A percentile compares a stretch with the other conserved stretches of the same genome.
Conservation (phyloP, 768 basidiomycete species). For the Rhizopogon vulgaris region DNA sequence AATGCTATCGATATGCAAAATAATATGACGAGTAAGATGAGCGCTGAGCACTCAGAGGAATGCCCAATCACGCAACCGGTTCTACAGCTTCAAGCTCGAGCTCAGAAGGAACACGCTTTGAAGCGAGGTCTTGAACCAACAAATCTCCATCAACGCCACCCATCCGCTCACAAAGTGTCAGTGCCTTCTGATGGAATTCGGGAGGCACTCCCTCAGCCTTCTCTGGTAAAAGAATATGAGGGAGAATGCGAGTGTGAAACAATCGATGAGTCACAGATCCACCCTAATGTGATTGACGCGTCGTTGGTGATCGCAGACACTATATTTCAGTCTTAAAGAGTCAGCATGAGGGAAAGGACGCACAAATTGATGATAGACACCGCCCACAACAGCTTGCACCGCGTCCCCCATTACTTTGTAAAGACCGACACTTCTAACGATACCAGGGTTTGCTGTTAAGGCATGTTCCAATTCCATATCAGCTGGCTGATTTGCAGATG, state of each 20-base stretch:
- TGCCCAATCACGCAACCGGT: constrained; percentile 15
- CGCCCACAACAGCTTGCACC: constrained; percentile 72
- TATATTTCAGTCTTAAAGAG: background rate
- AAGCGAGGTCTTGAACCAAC: background rate
- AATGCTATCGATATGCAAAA: background rate
- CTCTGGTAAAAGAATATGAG: constrained; percentile 23
- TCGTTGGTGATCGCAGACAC: background rate
- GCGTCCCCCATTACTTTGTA: constrained; percentile 76
- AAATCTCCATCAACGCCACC: constrained; percentile 23
- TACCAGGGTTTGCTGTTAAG: constrained; percentile 24
- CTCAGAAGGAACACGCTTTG: background rate
- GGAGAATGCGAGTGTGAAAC: constrained; percentile 31
- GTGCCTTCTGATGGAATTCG: constrained; percentile 23
- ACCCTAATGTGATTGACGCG: constrained; percentile 14
- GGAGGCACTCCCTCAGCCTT: constrained; percentile 22
- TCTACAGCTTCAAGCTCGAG: constrained; percentile 4
- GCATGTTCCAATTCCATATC: constrained; percentile 23
- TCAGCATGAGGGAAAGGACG: constrained; percentile 24
- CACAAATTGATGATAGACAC: constrained; percentile 76
- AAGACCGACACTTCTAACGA: constrained; percentile 54
- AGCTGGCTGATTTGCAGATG: constrained; percentile 6
- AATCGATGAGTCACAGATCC: constrained; percentile 27
- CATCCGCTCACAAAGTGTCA: constrained; percentile 23
- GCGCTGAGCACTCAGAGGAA: background rate
- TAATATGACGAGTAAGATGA: background rate